Percentiles rank a stretch among this genome's conserved stretches.
phyloP scores from a whole-genome alignment of 139 green algal genomes.

The Chlamydomonas schloesseri region DNA sequence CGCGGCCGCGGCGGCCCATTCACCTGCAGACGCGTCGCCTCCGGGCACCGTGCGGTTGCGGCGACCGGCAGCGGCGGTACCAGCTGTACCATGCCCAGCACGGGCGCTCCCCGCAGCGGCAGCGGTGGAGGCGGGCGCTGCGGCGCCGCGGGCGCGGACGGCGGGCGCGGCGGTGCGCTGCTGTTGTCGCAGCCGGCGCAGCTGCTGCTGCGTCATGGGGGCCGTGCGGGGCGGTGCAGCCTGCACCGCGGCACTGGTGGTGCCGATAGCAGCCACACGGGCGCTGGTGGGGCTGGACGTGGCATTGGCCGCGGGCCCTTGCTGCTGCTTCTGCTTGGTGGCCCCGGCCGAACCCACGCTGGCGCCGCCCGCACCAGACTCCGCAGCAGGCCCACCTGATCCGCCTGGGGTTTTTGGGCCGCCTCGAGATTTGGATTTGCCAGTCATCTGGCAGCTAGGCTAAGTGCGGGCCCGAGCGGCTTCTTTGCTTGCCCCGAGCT shows the following conservation, averaged over 20 bases:
- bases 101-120: background rate
- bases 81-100: background rate
- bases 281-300: background rate
- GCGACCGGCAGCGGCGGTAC: no score
- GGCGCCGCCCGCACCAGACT: no score
- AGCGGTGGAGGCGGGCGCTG: background rate
- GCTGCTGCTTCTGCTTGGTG: background rate
- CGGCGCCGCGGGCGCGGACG: background rate
- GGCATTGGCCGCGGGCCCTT: background rate
- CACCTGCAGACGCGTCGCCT: no score
- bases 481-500: no score
- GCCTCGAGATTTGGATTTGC: no score
- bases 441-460: no score
- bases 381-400: no score
- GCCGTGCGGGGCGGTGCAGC: background rate
- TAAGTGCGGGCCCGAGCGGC: no score
- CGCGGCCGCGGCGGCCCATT: background rate
- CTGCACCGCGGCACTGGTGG: constrained; percentile 18
- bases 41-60: background rate
- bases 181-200: constrained; percentile 15
- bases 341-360: background rate
- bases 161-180: constrained; percentile 9
- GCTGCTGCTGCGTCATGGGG: constrained; percentile 36
- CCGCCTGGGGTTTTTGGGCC: no score
- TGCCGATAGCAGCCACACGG: background rate